Evolutionary conservation across 768 basidiomycete species (phyloP), one percentile per base, ranked within the genome.

Genomic region (Pulveroboletus sp.): DNA sequence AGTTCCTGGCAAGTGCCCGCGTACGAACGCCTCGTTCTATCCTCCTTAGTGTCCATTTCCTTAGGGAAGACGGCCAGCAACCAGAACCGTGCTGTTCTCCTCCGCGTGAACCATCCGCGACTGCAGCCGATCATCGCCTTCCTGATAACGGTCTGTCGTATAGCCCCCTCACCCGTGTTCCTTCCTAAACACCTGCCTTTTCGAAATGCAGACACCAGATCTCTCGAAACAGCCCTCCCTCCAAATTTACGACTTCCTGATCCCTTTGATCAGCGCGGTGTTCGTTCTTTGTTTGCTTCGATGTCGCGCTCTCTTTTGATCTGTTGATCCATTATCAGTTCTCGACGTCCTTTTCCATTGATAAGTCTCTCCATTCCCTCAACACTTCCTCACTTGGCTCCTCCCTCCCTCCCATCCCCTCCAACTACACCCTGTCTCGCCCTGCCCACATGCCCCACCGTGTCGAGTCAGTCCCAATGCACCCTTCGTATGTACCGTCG

Each of bases 401-500:
- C 38, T 45, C 59, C 45, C 51, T 55, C 43, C 59, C 13, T 18
- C 40, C 53, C 53, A 51, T 51, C 49, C 54, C 59, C 35, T 37
- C 50, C 43, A 35, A 28, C 55, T 56, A 57, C 21, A 2, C 21
- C 21, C 21, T 21, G 11, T 28, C 55, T 35, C 58, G 51, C 49
- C 54, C 55, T 21, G 21, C 21, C 15, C 57, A 69, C 52, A 81
- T 80, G 79, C 78, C 80, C 40, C 76, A 75, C 60, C 74, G 79
- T 28, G 76, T 81, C 51, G 74, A 76, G 49, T 57, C 72, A 40
- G 57, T 69, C 40, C 48, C 63, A 21, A 58, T 67, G 53, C 57
- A 65, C 54, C 57, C 69, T 54, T 64, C 67, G 70, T 70, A 61
- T 39, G 71, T 66, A 46, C 49, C 49, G 38, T 31, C 51, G 50